Base-by-base conservation (phyloP, 805 yeast genomes). In the Danielia oregonensis region DNA sequence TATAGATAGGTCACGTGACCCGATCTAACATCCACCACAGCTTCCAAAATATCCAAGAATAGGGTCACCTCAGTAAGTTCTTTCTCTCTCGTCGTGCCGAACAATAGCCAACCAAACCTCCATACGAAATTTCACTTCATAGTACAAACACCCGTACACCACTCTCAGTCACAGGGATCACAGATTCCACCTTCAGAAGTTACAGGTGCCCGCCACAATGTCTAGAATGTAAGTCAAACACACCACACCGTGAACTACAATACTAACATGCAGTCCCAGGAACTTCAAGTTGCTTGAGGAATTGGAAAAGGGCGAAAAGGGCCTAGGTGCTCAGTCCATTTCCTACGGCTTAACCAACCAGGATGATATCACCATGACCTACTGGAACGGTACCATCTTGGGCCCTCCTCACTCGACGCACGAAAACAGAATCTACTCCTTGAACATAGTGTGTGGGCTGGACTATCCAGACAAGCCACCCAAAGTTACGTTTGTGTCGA, bases 261-360 rank as follows among this genome's bases (percentile, higher is more conserved):
- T 41, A 49, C 55, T 46, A 35, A 42, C 54, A 19, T 15, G 12
- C 44, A 78, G 85, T 26, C 99, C 99, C 48, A 79, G 99, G 63
- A 89, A 86, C 59, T 93, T 93, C 64, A 85, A 95, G 57, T 76
- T 93, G 22, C 73, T 93, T 43, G 99, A 93, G 64, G 99, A 93
- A 65, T 72, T 93, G 46, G 99, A 94, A 61, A 91, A 91, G 53
- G 98, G 98, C 31, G 99, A 93, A 57, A 93, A 93, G 60, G 99
- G 98, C 14, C 70, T 86, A 30, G 97, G 97, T 14, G 93, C 97
- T 17, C 97, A 93, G 60, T 85, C 95, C 11, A 89, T 96, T 58
- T 91, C 97, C 15, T 87, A 93, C 53, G 99, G 99, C 0, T 72
- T 93, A 30, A 79, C 86, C 16, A 91, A 86, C 51, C 79, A 83